Base-by-base conservation (phyloP, 2,329 filamentous ascomycete species). In the Plectosphaerella sp. region DNA sequence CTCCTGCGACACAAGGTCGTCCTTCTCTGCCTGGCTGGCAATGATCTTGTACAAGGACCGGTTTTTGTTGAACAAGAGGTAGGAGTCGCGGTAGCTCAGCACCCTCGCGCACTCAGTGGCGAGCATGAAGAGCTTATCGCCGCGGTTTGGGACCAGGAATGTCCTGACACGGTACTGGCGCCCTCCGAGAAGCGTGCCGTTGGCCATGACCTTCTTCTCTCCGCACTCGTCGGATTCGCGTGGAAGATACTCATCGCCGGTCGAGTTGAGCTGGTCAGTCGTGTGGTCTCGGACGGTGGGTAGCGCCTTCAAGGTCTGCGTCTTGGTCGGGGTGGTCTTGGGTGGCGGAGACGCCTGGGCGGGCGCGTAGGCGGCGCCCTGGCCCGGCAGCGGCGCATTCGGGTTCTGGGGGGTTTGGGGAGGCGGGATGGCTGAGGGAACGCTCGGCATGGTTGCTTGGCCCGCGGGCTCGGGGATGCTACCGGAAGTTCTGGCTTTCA, bases 11-110 rank as follows among this genome's bases (percentile, higher is more conserved):
- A 99, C 96, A 15, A 99, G 78, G 64, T 97, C 91, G 68, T 99
- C 94, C 77, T 99, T 99, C 68, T 99, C 94, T 25, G 87, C 78
- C 67, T 97, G 93, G 56, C 88, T 95, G 52, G 93, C 93, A 62
- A 99, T 99, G 65, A 99, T 99, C 73, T 99, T 99, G 78, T 83
- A 96, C 9, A 99, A 77, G 2, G 94, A 97, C 59, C 93, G 82
- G 69, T 99, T 97, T 75, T 97, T 97, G 80, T 97, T 97, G 77
- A 99, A 99, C 15, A 99, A 76, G 36, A 99, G 78, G 68, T 99
- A 99, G n/a, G 92, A 97, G 69, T 99, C 94, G 55, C 94, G 83
- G 68, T 99, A 99, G 46, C 91, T 89, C 20, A 97, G 77, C 4
- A 97, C 91, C 59, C 94, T 85, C 22, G 94, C 94, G 67, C 94